Evolutionary conservation across 805 yeast species (phyloP), one percentile per base, ranked within the genome.

Genomic region (Middelhovenomyces tepae): DNA sequence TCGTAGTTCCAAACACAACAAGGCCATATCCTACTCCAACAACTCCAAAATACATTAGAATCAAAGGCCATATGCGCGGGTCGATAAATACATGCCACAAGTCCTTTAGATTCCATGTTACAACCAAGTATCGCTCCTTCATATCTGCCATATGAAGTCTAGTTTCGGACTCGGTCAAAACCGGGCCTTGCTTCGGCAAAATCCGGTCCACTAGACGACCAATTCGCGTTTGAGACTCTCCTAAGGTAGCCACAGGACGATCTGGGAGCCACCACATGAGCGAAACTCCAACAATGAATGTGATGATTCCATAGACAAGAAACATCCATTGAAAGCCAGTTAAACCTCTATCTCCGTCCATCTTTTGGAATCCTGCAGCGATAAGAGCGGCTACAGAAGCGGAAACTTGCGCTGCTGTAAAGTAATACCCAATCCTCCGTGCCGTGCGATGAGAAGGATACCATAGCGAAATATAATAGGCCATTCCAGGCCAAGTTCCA

Each of bases 11-110:
- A 56, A 79, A 84, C 14, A 78, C 89, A 20, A 86, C 86, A 31
- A 84, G 61, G 20, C 94, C 95, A 48, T 69, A 77, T 1, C 95
- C 95, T n/a, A 84, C 74, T 29, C 94, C 95, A 16, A 84, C 94
- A 14, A 81, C 94, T 13, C 94, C 95, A 53, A 84, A 85, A 58
- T 84, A 84, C 94, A 84, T 84, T 59, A 84, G 64, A 28, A 82
- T 63, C 38, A 85, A 56, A 1, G 94, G 91, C 87, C 87, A 83
- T 26, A 78, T 64, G 43, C 91, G 65, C 28, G 67, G 48, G 51
- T 85, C 94, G 20, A 63, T 46, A 15, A 81, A 43, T 25, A 84
- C 69, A 6, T 51, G 54, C 26, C 56, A 46, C 19, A 84, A 62
- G 39, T 82, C 89, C 23, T 54, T 60, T 63, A 72, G 61, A 0